Evolutionary conservation across 441 rosid genomes (phyloP).

Genomic region (Biscutella laevigata): DNA sequence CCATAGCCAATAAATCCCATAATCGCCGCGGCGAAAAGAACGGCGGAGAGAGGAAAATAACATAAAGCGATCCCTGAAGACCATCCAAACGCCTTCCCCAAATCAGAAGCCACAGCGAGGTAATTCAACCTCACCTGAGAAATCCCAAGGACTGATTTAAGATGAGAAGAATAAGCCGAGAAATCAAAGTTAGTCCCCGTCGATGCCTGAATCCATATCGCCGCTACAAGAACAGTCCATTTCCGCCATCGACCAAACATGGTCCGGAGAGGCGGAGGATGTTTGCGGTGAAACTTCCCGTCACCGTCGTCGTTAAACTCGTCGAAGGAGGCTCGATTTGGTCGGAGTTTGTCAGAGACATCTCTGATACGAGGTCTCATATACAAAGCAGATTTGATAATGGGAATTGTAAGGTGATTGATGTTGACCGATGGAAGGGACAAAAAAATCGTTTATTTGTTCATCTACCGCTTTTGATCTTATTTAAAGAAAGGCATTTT

Average conservation of each 20-base stretch:
- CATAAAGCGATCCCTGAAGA: conserved; percentile 72
- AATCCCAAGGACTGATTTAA: conserved; percentile 62
- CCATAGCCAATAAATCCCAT: conserved; percentile 82
- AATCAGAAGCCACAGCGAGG: conserved; percentile 82
- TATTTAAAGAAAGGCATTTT: conserved; percentile 3
- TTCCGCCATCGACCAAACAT: conserved; percentile 80
- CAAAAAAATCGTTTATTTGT: conserved; percentile 6
- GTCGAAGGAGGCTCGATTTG: conserved; percentile 12
- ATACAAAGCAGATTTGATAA: conserved; percentile 2
- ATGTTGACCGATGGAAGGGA: conserved; percentile 25
- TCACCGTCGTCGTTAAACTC: conserved; percentile 20
- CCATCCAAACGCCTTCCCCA: conserved; percentile 90
- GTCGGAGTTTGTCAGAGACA: conserved; percentile 25
- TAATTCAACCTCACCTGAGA: conserved; percentile 84
- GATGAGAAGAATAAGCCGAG: conserved; percentile 64
- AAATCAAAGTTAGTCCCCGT: conserved; percentile 95
- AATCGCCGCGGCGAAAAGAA: conserved; percentile 63
- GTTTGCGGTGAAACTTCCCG: conserved; percentile 23
- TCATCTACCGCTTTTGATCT: conserved; percentile 12
- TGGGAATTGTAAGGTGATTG: conserved; percentile 2
- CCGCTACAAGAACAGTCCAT: conserved; percentile 81
- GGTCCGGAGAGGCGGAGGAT: conserved; percentile 19
- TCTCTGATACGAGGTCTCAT: conserved; percentile 31
- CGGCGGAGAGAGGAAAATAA: conserved; percentile 61
- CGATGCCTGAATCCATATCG: conserved; percentile 86